Conservation (phyloP, 1,139 yeast genomes). For the Candida neerlandica region DNA sequence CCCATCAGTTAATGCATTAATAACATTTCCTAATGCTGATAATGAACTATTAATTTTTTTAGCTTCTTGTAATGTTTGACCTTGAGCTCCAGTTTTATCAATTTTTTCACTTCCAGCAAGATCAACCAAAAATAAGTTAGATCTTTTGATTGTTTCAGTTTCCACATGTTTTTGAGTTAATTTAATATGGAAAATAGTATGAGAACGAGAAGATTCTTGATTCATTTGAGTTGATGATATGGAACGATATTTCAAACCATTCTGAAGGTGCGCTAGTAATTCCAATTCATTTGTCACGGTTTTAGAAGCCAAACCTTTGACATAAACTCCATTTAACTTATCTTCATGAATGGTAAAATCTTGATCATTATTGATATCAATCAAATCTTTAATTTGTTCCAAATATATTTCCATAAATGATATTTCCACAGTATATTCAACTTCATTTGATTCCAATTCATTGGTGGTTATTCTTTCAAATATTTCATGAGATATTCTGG, state of each 20-base stretch:
- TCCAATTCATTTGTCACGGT: constrained; percentile 64
- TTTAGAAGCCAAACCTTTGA: constrained; percentile 64
- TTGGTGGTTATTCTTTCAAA: constrained; percentile 55
- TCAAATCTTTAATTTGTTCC: constrained; percentile 72
- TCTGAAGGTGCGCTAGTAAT: constrained; percentile 54
- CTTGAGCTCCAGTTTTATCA: constrained; percentile 79
- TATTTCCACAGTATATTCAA: constrained; percentile 69
- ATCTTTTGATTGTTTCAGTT: constrained; percentile 60
- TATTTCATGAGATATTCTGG: constrained; percentile 69
- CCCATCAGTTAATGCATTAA: constrained; percentile 74
- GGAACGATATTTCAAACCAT: constrained; percentile 59
- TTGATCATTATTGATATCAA: constrained; percentile 29
- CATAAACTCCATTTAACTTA: constrained; percentile 65
- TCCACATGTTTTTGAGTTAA: constrained; percentile 60
- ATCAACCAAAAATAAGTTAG: constrained; percentile 79
- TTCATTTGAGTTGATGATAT: constrained; percentile 74
- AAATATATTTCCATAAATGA: constrained; percentile 82
- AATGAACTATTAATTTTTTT: constrained; percentile 80
- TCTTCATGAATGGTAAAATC: constrained; percentile 67
- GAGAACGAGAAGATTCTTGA: constrained; percentile 77
- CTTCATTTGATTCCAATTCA: constrained; percentile 43
- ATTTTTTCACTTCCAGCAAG: constrained; percentile 89
- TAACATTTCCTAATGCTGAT: constrained; percentile 79
- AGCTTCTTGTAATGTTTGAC: constrained; percentile 79
- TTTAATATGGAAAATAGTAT: constrained; percentile 73